Base-by-base conservation (phyloP, 2,329 filamentous ascomycete genomes). In the Fusarium irregulare region DNA sequence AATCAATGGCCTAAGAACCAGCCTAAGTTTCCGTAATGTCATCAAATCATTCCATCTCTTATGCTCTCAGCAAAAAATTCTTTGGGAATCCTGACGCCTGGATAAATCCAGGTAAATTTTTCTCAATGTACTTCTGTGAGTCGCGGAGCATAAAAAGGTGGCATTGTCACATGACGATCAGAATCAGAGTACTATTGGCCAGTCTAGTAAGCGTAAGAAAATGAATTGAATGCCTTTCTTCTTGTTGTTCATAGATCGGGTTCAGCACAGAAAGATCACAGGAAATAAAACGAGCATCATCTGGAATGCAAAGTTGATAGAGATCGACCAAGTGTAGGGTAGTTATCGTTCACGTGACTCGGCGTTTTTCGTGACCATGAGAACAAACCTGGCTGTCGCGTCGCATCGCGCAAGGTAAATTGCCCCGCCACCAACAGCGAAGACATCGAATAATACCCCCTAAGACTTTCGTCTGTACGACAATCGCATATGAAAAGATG, bases 331-430 rank as follows among this genome's bases (percentile, higher is more conserved):
- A 7, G 6, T 37, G 18, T 37, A 37, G 34, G 34, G 34, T 37
- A 37, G 34, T 6, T 1, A 2, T 4, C 2, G 6, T 37, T 3
- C 73, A 75, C 73, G 73, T 75, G 73, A 76, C 51, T 62, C 73
- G 73, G 72, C 73, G 73, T 75, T 74, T 73, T 64, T 62, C 69
- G 71, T 69, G 72, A 61, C n/a, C 37, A 16, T 44, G 6, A 3
- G 13, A 34, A 14, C 7, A 20, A 37, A 55, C 28, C 28, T 28
- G 25, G 27, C 42, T 28, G 49, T 65, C 72, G 70, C 72, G 73
- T 75, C 63, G 53, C 51, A 60, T 47, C 69, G 71, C 70, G 63
- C 46, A 56, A 20, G 42, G 25, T 45, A 44, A 59, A 37, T 30
- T 46, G 49, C 59, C 60, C 61, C 60, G 34, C 64, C 44, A 69